Evolutionary conservation across 306 rosid species (phyloP).

Genomic region (Arachis stenosperma): DNA sequence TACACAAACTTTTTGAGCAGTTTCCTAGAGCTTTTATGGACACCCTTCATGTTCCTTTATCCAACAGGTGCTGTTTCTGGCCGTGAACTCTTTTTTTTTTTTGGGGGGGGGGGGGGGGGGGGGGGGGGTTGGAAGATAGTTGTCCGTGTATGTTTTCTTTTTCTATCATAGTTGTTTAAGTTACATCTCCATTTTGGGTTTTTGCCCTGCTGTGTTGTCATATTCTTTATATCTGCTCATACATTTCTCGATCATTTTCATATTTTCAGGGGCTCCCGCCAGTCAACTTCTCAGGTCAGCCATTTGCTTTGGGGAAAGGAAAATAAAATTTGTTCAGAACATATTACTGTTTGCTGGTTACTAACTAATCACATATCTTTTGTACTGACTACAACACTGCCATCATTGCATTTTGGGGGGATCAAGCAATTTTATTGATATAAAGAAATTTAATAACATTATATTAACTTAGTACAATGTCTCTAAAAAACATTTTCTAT

Average conservation of each 20-base stretch:
- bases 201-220: background rate
- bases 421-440: too few species aligned
- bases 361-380: background rate
- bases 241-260: constrained; percentile 2
- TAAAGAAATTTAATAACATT: background rate
- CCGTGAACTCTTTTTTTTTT: background rate
- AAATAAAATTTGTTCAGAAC: background rate
- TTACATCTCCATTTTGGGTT: background rate
- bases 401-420: too few species aligned
- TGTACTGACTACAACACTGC: background rate
- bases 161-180: background rate
- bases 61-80: constrained; percentile 56
- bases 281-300: constrained; percentile 64
- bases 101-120: too few species aligned
- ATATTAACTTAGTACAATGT: background rate
- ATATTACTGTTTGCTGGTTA: constrained; percentile 20
- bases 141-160: background rate
- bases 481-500: constrained; percentile 1
- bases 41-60: constrained; percentile 63
- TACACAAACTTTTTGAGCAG: constrained; percentile 82
- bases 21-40: constrained; percentile 92
- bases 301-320: constrained; percentile 18
- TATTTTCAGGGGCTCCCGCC: constrained; percentile 60
- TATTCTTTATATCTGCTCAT: constrained; percentile 17
- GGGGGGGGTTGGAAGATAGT: constrained; percentile 1